A percentile compares a stretch with the other conserved stretches of the same genome.
Evolutionary conservation across 2,329 filamentous ascomycete genomes (phyloP).

Genomic region (Nothomitra cinnamomea): DNA sequence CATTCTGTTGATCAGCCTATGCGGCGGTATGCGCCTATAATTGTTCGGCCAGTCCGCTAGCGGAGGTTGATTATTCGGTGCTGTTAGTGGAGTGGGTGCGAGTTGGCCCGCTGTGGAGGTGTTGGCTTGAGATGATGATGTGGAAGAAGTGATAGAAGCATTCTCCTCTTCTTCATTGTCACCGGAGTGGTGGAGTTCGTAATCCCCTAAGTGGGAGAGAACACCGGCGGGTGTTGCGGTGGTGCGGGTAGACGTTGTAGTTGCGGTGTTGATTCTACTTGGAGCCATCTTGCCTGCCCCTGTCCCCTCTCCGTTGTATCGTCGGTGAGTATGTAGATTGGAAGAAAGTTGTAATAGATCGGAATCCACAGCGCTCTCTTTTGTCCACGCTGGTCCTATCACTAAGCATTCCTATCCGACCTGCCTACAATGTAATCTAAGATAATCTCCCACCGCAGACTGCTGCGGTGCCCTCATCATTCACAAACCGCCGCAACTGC

Average conservation of each 20-base stretch:
- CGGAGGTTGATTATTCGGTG: conserved; percentile 15
- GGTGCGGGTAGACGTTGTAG: conserved; percentile 22
- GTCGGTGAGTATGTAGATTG: too few relatives aligned
- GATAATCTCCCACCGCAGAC: too few relatives aligned
- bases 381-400: too few relatives aligned
- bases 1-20: conserved; percentile 28
- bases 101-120: conserved; percentile 4
- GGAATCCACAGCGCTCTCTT: too few relatives aligned
- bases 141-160: conserved; percentile 6
- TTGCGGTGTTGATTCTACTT: conserved; percentile 4
- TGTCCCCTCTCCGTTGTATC: too few relatives aligned
- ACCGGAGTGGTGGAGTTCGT: conserved; percentile 28
- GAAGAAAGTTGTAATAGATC: neutral
- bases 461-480: too few relatives aligned
- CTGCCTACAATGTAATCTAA: too few relatives aligned
- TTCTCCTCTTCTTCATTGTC: conserved; percentile 15
- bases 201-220: conserved; percentile 25
- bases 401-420: too few relatives aligned
- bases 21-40: conserved; percentile 29
- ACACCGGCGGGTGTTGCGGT: conserved; percentile 23
- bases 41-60: conserved; percentile 28
- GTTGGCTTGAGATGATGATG: conserved; percentile 14
- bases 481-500: too few relatives aligned
- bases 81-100: conserved; percentile 7
- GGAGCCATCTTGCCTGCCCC: too few relatives aligned